Evolutionary conservation across 2,329 filamentous ascomycete species (phyloP), one percentile per base, ranked within the genome.

Genomic region (Cercospora canescens): DNA sequence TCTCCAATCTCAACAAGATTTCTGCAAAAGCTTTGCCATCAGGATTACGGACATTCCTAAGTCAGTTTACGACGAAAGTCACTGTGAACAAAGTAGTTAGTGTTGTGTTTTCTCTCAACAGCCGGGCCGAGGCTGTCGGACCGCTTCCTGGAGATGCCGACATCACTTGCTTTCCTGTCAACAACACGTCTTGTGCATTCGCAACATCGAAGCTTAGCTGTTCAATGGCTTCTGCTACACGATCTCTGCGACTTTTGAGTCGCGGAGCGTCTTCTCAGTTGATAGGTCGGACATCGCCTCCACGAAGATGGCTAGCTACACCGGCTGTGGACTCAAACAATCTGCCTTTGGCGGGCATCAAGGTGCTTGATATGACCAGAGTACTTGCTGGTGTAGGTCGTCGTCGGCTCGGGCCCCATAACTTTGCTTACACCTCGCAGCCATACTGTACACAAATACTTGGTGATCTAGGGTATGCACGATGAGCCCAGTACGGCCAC

Each of bases 371-470:
- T 78, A 96, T 99, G 93, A 98, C 94, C 3, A 87, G 95, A 81
- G 95, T 99, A 1, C 82, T 99, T 70, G 95, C 95, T 69, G 95
- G 95, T 64, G 94, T 97, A 83, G 63, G 70, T 71, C 59, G 63
- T 65, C 2, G 16, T 57, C 14, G 32, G 3, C 8, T 24, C 9
- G 7, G 34, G 48, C 24, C 6, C 52, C 2, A 35, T 6, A 18
- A 18, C 35, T 61, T n/a, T 59, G 60, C 68, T 76, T 35, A 74
- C 60, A 18, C 9, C 8, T 6, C 2, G 14, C 74, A 98, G 93
- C 95, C 95, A 71, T 98, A 98, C 76, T 97, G 93, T 75, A 98
- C 95, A 39, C 95, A 99, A 79, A 97, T 99, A 62, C 82, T 99
- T 9, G 95, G 94, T 64, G 95, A 99, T 80, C 85, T 99, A 73